Conservation (phyloP, 2,329 filamentous ascomycete species). For the Ascochyta fabae region DNA sequence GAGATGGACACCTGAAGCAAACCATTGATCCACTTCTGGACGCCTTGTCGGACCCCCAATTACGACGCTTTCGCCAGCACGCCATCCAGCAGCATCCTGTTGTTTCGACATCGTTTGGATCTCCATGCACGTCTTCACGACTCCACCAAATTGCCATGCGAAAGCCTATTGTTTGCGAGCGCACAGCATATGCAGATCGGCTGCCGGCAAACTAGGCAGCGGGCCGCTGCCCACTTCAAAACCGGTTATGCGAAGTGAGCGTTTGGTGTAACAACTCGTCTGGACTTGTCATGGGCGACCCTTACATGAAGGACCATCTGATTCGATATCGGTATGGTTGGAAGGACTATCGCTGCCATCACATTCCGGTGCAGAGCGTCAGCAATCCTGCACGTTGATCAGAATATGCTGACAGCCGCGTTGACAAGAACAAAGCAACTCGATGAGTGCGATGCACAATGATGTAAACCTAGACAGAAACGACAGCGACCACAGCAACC, state of each 20-base stretch:
- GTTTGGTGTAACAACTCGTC: not conserved
- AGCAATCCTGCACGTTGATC: not conserved
- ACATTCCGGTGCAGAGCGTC: not conserved
- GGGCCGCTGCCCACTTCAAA: constrained; percentile 15
- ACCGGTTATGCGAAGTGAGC: not conserved
- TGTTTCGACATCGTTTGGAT: constrained; percentile 12
- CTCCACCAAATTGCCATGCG: constrained; percentile 8
- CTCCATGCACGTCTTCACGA: constrained; percentile 7
- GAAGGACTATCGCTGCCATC: not conserved
- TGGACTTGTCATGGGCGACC: constrained; percentile 6
- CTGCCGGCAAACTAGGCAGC: constrained; percentile 1
- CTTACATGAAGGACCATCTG: constrained; percentile 10
- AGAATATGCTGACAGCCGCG: not conserved
- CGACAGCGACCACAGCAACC: not conserved
- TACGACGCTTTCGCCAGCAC: constrained; percentile 1
- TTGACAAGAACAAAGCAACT: too few species aligned
- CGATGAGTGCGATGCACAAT: not conserved
- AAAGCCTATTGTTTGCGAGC: not conserved
- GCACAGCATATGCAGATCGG: constrained; percentile 3
- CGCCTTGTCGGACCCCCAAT: constrained; percentile 8
- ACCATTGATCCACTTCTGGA: constrained; percentile 12
- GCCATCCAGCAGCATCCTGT: constrained; percentile 5
- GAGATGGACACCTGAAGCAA: constrained; percentile 19
- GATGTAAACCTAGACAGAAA: not conserved
- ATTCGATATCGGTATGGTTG: constrained; percentile 3